Percentiles rank a stretch among this genome's conserved stretches.
Conservation (phyloP, 208 protist species). For the Leishmania turanica region DNA sequence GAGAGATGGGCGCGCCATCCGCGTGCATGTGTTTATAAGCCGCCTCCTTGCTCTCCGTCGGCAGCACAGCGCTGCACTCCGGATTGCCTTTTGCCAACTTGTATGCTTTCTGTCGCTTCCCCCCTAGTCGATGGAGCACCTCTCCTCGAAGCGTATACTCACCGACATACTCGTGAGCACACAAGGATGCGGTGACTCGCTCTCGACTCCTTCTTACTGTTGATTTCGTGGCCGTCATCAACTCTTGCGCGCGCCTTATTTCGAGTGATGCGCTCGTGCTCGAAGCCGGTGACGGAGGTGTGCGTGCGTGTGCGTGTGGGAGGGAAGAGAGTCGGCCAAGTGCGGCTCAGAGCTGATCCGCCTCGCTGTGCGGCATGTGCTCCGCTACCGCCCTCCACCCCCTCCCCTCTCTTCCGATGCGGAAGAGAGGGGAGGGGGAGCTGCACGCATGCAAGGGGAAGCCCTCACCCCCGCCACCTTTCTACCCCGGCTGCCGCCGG, state of each 20-base stretch:
- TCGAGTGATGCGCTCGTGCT: neutral
- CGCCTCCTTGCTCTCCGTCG: neutral
- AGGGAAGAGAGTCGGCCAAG: neutral
- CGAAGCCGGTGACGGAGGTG: neutral
- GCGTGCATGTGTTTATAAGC: neutral
- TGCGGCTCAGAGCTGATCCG: neutral
- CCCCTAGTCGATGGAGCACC: neutral
- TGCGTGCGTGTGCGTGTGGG: neutral
- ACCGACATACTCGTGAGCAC: neutral
- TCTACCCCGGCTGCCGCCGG: no score
- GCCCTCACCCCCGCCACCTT: no score
- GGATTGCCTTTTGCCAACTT: neutral
- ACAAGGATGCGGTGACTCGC: neutral
- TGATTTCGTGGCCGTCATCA: neutral
- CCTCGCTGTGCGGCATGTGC: neutral
- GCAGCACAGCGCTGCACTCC: neutral
- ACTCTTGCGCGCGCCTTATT: neutral
- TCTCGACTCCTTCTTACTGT: neutral
- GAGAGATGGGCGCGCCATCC: neutral
- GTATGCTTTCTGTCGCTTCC: neutral
- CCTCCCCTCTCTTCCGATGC: neutral
- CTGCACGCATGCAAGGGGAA: no score
- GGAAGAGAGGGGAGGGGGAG: no score
- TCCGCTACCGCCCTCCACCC: no score
- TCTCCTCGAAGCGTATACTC: neutral